Evolutionary conservation across 306 rosid species (phyloP), one percentile per base, ranked within the genome.

Genomic region (Cucumis melo): DNA sequence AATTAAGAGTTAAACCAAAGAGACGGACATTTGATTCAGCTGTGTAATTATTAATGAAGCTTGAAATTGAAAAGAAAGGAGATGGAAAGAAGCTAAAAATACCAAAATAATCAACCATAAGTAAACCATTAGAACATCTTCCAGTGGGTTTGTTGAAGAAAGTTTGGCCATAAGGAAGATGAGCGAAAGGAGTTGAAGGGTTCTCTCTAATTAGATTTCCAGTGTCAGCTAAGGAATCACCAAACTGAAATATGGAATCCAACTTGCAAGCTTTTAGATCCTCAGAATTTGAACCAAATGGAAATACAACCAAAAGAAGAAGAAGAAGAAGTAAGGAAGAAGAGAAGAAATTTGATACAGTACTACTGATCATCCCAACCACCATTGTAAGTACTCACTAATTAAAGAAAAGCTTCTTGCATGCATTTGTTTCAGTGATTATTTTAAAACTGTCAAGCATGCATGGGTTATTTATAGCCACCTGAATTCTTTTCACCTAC

Each of bases 111-210:
- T 79, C 82, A 1, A 79, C 65, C 54, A 79, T 79, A 1, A 79
- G 41, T 53, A 79, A 51, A 8, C 82, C 82, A 63, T 79, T 17
- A 13, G 82, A 79, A 53, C 78, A 79, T 8, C 82, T 72, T 6
- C 82, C 82, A 1, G 82, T 79, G 6, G 82, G 29, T 4, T 62
- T 79, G 12, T 73, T 79, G 78, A 79, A 73, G 74, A 42, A 73
- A 3, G 82, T 73, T 39, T 79, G 2, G 39, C 82, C 78, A 34
- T 79, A 79, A 3, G 82, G 82, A 51, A 55, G 74, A 9, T 44
- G 46, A 50, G 74, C 24, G 48, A 9, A 73, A 39, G 82, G 36
- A 39, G 57, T 17, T 51, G 39, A 27, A 10, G 78, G 77, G 53
- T 74, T 73, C 72, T 73, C 78, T 0, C 20, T 0, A 10, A 79